Conservation (phyloP, 371 early-diverging fungal species). For the Apophysomyces trapeziformis region DNA sequence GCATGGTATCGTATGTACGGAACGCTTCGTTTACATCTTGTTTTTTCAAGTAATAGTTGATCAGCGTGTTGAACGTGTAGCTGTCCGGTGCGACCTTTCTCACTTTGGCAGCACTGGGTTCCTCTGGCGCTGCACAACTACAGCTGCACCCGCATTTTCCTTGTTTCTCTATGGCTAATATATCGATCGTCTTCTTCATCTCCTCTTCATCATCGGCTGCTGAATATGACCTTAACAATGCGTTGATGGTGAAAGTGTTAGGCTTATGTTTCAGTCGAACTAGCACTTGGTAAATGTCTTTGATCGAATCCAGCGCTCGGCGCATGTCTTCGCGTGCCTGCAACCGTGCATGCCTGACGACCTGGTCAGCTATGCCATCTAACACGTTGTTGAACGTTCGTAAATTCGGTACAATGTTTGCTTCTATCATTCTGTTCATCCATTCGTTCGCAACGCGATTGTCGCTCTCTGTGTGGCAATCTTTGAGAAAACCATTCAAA, state of each 20-base stretch:
- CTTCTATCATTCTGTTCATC: constrained; percentile 34
- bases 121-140: constrained; percentile 4
- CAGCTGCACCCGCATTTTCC: constrained; percentile 23
- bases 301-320: constrained; percentile 17
- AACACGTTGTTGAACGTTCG: constrained; percentile 30
- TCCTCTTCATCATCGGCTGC: constrained; percentile 26
- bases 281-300: constrained; percentile 23
- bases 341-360: constrained; percentile 18
- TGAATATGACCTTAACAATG: constrained; percentile 25
- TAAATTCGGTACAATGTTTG: constrained; percentile 26
- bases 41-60: constrained; percentile 25
- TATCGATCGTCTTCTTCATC: constrained; percentile 26
- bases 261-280: constrained; percentile 22
- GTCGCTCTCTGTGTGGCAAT: constrained; percentile 18
- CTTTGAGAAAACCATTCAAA: constrained; percentile 25
- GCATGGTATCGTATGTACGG: constrained; percentile 33
- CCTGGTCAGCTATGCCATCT: constrained; percentile 29
- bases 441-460: constrained; percentile 21
- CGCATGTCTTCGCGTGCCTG: constrained; percentile 20
- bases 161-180: constrained; percentile 19
- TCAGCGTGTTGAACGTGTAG: constrained; percentile 34
- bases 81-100: constrained; percentile 24
- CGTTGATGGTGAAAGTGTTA: constrained; percentile 25
- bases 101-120: not conserved
- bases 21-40: constrained; percentile 29